Evolutionary conservation across 2,329 filamentous ascomycete species (phyloP), one percentile per base, ranked within the genome.

Genomic region (Diaporthe citrichinensis): DNA sequence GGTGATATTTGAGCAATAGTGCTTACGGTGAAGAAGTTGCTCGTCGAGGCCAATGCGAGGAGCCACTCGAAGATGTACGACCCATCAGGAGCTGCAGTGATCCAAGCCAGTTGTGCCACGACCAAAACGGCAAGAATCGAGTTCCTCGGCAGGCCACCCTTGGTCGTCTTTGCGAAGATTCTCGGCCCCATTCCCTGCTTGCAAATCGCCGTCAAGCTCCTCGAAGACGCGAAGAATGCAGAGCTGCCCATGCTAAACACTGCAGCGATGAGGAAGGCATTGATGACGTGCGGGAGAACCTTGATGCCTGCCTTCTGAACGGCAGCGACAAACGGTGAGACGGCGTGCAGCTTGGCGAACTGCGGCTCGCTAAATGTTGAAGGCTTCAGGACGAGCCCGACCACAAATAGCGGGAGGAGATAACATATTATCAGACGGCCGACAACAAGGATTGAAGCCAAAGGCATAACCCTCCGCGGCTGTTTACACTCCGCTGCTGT

Each of bases 11-110:
- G 7, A 31, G 15, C 5, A 25, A 34, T 5, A 9, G 1, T n/a
- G 58, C 55, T 36, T 10, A 76, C 75, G 61, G 87, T 88, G 76
- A 89, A 85, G 74, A 88, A 82, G 62, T 85, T 85, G 39, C 86
- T 84, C 23, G 87, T 84, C 2, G 86, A 86, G 55, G 85, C 85
- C 10, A 98, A 80, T 67, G 87, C 86, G 62, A 86, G 82, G 69
- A 88, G 82, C 86, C 87, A 88, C 53, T 83, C 79, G 78, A 88
- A 88, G 57, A 88, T 83, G 12, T 79, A 79, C 17, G 81, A 80
- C 5, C 85, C 84, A 36, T 81, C 79, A 8, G 78, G 81, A 1
- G 83, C 83, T 41, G 83, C 81, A 67, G 83, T 85, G 81, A 88
- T 81, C 78, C 87, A 88, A 3, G 87, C 84, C 36, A 89, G 79